These are phyloP conservation scores for Alternaria novae-zelandiae DNA, from an alignment of 2,329 filamentous ascomycete genomes.

Conservation along the genomic window DNA sequence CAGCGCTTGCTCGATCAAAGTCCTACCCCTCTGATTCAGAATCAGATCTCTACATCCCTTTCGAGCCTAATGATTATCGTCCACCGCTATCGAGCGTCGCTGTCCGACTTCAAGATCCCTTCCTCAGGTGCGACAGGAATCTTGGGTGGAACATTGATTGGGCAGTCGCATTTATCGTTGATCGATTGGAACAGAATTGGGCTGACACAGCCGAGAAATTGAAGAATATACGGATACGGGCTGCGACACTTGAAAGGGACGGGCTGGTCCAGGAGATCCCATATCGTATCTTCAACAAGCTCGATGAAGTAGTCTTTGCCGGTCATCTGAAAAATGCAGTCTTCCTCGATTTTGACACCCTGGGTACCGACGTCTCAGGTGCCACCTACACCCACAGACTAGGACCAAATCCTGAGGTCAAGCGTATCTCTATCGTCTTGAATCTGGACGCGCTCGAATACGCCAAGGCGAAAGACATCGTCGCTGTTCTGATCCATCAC, in stretches of 20 bases:
- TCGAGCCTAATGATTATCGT: background rate
- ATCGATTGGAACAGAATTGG: constrained; percentile 34
- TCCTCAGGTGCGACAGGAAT: constrained; percentile 26
- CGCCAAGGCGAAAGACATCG: constrained; percentile 39
- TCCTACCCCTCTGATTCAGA: constrained; percentile 27
- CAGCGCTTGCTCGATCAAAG: background rate
- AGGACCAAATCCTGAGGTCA: constrained; percentile 28
- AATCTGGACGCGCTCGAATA: constrained; percentile 31
- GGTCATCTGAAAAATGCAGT: constrained; percentile 48
- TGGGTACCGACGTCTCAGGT: constrained; percentile 40
- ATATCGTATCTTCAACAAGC: constrained; percentile 45
- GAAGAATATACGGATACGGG: constrained; percentile 22
- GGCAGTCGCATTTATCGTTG: constrained; percentile 50
- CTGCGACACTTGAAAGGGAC: constrained; percentile 20
- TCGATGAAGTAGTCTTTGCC: constrained; percentile 48
- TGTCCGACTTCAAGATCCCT: constrained; percentile 29
- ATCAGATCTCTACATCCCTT: constrained; percentile 16
- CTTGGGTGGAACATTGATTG: constrained; percentile 52
- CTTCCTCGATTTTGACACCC: constrained; percentile 38
- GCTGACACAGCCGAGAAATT: constrained; percentile 25
- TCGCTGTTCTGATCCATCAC: constrained; percentile 51
- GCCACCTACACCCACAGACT: constrained; percentile 44
- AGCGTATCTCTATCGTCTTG: constrained; percentile 48
- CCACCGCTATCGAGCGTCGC: constrained; percentile 6
- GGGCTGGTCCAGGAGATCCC: constrained; percentile 31